Conservation (phyloP, 768 basidiomycete species). For the Mycena amicta region DNA sequence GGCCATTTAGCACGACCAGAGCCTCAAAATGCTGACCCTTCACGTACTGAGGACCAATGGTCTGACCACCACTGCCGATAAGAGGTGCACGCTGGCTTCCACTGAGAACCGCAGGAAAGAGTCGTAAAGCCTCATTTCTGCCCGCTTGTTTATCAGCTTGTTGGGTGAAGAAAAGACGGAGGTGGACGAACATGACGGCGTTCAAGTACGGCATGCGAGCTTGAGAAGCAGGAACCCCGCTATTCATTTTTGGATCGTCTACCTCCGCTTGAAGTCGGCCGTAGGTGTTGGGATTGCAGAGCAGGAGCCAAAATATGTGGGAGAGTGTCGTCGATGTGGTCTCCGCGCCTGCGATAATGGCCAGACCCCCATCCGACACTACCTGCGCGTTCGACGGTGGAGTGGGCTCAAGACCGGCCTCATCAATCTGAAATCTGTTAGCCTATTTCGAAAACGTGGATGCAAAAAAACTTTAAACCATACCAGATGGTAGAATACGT, state of each 20-base stretch:
- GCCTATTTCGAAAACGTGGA: constrained; percentile 2
- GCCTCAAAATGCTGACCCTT: too few relatives aligned
- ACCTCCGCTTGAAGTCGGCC: constrained; percentile 38
- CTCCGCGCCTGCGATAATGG: constrained; percentile 46
- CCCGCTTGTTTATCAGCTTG: too few relatives aligned
- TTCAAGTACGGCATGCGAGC: constrained; percentile 39
- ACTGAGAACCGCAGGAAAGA: constrained; percentile 52
- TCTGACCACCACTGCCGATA: constrained; percentile 37
- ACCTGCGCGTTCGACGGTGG: constrained; percentile 38
- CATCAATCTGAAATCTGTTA: constrained; percentile 40
- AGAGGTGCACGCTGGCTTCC: constrained; percentile 46
- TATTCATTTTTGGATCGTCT: constrained; percentile 31
- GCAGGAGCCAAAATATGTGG: constrained; percentile 37
- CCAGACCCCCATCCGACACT: constrained; percentile 39
- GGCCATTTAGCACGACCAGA: too few relatives aligned
- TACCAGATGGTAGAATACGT: constrained; percentile 45
- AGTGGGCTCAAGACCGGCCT: constrained; percentile 36
- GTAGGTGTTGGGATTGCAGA: constrained; percentile 35
- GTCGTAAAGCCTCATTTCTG: constrained; percentile 54
- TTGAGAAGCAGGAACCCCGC: constrained; percentile 29
- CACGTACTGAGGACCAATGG: constrained; percentile 44
- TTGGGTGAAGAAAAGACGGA: neutral
- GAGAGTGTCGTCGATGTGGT: constrained; percentile 40
- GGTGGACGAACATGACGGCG: constrained; percentile 35
- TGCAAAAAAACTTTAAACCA: constrained; percentile 6